phyloP scores from a whole-genome alignment of 2,329 filamentous ascomycete genomes.

The Aspergillus floridensis region DNA sequence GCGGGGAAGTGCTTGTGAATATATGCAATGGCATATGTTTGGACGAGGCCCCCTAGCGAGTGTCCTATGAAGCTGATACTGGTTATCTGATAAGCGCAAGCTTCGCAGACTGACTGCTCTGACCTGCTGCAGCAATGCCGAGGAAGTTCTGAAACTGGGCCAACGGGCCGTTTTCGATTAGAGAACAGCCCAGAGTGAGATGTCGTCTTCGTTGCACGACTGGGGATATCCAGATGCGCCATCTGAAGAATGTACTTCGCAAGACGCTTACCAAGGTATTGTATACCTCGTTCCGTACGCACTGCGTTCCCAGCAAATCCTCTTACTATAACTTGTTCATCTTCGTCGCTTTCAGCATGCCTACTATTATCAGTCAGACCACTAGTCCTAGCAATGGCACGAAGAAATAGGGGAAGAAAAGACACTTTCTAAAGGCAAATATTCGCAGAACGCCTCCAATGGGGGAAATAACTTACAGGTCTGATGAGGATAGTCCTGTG shows the following conservation, averaged over 20 bases:
- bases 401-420: background rate
- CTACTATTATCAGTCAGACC: background rate
- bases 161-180: slow-evolving; percentile 33
- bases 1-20: slow-evolving; percentile 92
- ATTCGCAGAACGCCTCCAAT: background rate
- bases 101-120: slow-evolving; percentile 43
- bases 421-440: background rate
- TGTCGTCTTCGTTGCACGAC: slow-evolving; percentile 49
- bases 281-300: slow-evolving; percentile 90
- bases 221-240: slow-evolving; percentile 83
- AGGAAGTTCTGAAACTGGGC: slow-evolving; percentile 18
- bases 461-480: background rate
- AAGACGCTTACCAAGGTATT: slow-evolving; percentile 91
- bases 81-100: slow-evolving; percentile 72
- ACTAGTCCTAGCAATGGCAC: background rate
- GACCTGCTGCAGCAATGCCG: slow-evolving; percentile 39
- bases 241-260: slow-evolving; percentile 86
- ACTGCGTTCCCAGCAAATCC: slow-evolving; percentile 89
- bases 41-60: slow-evolving; percentile 83
- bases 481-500: background rate
- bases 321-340: slow-evolving; percentile 78
- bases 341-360: slow-evolving; percentile 33
- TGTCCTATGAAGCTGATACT: slow-evolving; percentile 95
- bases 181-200: slow-evolving; percentile 51
- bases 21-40: slow-evolving; percentile 93